Evolutionary conservation across 1,284 basidiomycete genomes (phyloP).

Genomic region (Ustilago crameri): DNA sequence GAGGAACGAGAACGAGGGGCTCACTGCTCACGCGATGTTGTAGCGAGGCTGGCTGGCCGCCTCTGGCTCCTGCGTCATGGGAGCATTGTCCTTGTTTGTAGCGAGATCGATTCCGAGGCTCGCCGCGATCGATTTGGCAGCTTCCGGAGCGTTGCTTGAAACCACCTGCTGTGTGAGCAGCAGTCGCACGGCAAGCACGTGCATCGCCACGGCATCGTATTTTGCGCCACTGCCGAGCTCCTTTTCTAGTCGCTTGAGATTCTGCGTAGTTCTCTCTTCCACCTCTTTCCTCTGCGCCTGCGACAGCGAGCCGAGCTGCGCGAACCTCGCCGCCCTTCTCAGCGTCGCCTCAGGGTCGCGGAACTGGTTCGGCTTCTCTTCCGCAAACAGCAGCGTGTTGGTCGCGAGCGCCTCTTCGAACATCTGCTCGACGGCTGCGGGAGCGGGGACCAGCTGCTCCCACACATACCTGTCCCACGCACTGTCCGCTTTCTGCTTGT

Average conservation of each 20-base stretch:
- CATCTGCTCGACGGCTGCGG: slow-evolving; percentile 11
- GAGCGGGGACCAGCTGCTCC: slow-evolving; percentile 25
- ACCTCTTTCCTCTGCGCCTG: neutral
- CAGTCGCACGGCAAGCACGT: slow-evolving; percentile 34
- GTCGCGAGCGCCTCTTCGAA: slow-evolving; percentile 36
- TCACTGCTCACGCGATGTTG: slow-evolving; percentile 50
- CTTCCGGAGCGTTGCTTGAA: neutral
- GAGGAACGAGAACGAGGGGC: neutral
- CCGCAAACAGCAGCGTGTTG: slow-evolving; percentile 46
- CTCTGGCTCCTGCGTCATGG: neutral
- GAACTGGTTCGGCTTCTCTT: slow-evolving; percentile 60
- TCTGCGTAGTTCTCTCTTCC: neutral
- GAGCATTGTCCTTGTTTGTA: neutral
- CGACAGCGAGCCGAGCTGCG: slow-evolving; percentile 7
- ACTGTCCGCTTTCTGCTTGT: slow-evolving; percentile 4
- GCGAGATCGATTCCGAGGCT: slow-evolving; percentile 24
- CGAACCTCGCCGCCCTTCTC: slow-evolving; percentile 40
- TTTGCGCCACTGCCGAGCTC: slow-evolving; percentile 1
- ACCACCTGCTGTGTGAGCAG: slow-evolving; percentile 19
- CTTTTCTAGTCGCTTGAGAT: slow-evolving; percentile 16
- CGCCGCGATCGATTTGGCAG: slow-evolving; percentile 18
- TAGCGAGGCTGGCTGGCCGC: slow-evolving; percentile 32
- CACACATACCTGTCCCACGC: slow-evolving; percentile 36
- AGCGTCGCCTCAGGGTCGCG: slow-evolving; percentile 46
- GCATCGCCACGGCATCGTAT: slow-evolving; percentile 20